Conservation (phyloP, 345 rosid species). For the Iberis pinnata region DNA sequence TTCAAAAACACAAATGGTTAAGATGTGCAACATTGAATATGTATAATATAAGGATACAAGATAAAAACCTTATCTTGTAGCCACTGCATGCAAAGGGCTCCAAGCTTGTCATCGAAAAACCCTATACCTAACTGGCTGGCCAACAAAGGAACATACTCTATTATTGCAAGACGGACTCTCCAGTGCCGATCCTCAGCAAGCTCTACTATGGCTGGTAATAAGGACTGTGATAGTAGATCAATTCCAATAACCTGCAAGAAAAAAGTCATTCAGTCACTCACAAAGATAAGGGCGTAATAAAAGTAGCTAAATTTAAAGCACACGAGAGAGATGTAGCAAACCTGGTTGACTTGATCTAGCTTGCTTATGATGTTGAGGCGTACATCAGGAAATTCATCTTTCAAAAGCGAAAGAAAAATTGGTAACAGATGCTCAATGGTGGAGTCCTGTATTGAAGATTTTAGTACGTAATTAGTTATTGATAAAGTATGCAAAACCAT, state of each 20-base stretch:
- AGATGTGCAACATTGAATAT: background rate
- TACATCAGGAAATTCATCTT: slow-evolving; percentile 98
- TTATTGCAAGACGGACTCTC: slow-evolving; percentile 97
- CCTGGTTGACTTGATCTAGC: slow-evolving; percentile 99
- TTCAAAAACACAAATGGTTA: background rate
- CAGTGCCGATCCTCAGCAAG: slow-evolving; percentile 99
- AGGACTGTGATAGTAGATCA: slow-evolving; percentile 86
- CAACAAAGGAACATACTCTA: slow-evolving; percentile 89
- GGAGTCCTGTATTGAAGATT: slow-evolving; percentile 54
- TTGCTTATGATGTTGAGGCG: slow-evolving; percentile 96
- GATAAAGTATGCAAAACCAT: background rate
- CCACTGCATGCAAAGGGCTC: slow-evolving; percentile 97
- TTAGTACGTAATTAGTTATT: background rate
- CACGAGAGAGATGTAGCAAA: slow-evolving; percentile 25
- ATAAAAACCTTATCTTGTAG: slow-evolving; percentile 80
- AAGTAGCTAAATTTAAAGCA: background rate
- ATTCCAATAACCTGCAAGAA: slow-evolving; percentile 84
- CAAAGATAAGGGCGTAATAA: background rate
- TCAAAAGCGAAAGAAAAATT: slow-evolving; percentile 92
- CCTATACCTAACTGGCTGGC: slow-evolving; percentile 96
- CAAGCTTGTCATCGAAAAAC: slow-evolving; percentile 88
- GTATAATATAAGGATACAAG: background rate
- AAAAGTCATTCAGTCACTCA: background rate
- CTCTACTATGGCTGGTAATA: slow-evolving; percentile 95
- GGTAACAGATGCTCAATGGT: slow-evolving; percentile 94